These are phyloP conservation scores for Kodamaea hsintzibuensis DNA, from an alignment of 805 yeast species.

Conservation along the genomic window DNA sequence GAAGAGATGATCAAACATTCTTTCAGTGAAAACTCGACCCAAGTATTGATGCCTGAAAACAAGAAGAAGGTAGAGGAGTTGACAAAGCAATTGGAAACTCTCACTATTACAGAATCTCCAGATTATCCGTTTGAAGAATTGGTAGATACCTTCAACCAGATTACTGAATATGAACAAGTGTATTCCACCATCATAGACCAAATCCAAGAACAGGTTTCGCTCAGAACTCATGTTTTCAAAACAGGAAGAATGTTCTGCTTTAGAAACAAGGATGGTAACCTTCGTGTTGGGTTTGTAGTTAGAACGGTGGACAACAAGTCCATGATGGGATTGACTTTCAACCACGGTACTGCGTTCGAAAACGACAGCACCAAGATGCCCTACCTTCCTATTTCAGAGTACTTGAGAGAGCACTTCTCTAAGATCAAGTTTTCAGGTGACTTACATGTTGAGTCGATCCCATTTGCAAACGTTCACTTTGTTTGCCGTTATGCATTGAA, in stretches of 20 bases:
- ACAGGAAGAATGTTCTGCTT: constrained; percentile 61
- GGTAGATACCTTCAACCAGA: constrained; percentile 43
- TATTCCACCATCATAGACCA: constrained; percentile 49
- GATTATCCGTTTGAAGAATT: constrained; percentile 44
- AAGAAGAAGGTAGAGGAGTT: constrained; percentile 61
- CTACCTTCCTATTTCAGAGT: constrained; percentile 35
- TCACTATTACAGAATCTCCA: constrained; percentile 36
- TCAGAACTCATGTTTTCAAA: constrained; percentile 47
- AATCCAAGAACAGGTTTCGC: constrained; percentile 46
- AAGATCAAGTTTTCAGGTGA: constrained; percentile 35
- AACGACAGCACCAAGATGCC: constrained; percentile 31
- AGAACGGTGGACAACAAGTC: constrained; percentile 37
- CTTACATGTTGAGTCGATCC: constrained; percentile 40
- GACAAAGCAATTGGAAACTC: constrained; percentile 44
- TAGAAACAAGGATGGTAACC: constrained; percentile 45
- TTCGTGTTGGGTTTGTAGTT: constrained; percentile 56
- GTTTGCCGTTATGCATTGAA: constrained; percentile 40
- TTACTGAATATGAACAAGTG: constrained; percentile 46
- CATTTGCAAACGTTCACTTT: constrained; percentile 43
- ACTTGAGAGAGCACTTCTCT: constrained; percentile 35
- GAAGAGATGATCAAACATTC: constrained; percentile 98
- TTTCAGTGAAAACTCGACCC: constrained; percentile 87
- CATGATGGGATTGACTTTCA: constrained; percentile 45
- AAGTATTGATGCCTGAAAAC: constrained; percentile 83
- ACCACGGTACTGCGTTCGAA: constrained; percentile 39